phyloP scores from a whole-genome alignment of 805 yeast genomes.

The Barnettozyma siamensis region DNA sequence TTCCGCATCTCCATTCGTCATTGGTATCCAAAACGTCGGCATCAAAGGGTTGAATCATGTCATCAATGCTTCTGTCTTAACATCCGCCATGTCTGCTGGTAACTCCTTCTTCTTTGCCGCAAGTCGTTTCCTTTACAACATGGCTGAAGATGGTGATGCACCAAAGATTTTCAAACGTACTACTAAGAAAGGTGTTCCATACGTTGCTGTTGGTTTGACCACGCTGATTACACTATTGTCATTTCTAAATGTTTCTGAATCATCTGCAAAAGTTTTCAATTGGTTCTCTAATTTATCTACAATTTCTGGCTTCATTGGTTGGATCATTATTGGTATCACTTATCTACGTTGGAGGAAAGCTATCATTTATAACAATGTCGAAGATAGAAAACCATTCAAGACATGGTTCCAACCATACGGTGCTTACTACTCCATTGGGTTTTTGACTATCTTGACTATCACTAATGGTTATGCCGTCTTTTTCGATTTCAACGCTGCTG shows the following conservation, averaged over 20 bases:
- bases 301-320: slow-evolving; percentile 49
- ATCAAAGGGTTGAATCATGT: slow-evolving; percentile 44
- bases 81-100: slow-evolving; percentile 53
- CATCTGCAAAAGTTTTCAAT: slow-evolving; percentile 55
- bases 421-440: slow-evolving; percentile 41
- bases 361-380: slow-evolving; percentile 42
- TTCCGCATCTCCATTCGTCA: slow-evolving; percentile 51
- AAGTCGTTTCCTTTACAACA: slow-evolving; percentile 50
- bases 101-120: slow-evolving; percentile 55
- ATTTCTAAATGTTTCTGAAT: slow-evolving; percentile 54
- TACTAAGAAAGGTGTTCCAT: slow-evolving; percentile 65
- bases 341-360: slow-evolving; percentile 63
- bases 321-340: slow-evolving; percentile 55
- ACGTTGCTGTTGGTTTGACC: slow-evolving; percentile 53
- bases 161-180: slow-evolving; percentile 58
- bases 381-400: slow-evolving; percentile 31
- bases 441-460: slow-evolving; percentile 45
- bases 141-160: slow-evolving; percentile 51
- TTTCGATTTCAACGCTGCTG: slow-evolving; percentile 51
- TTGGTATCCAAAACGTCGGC: slow-evolving; percentile 49
- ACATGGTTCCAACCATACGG: slow-evolving; percentile 58
- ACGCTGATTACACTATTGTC: slow-evolving; percentile 57
- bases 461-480: slow-evolving; percentile 68
- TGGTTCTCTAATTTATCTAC: slow-evolving; percentile 72
- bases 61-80: slow-evolving; percentile 46